These are phyloP conservation scores for Fusarium pseudocircinatum DNA, from an alignment of 2,329 filamentous ascomycete species.

Conservation along the genomic window DNA sequence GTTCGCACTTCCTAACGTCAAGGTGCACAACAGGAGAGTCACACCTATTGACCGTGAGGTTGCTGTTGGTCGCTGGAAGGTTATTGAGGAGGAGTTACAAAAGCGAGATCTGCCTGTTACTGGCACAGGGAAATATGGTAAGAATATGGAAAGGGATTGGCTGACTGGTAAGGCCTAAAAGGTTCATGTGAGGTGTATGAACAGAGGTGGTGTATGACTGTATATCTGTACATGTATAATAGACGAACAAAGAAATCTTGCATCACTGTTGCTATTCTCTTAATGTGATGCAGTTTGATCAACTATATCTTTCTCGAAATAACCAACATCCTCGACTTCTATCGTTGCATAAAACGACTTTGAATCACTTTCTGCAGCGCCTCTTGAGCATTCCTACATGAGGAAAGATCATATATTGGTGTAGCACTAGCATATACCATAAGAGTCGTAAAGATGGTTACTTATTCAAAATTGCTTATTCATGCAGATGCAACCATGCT, in stretches of 20 bases:
- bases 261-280: conserved; percentile 8
- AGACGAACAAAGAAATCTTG: conserved; percentile 40
- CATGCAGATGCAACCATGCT: neutral
- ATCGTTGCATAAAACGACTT: no score
- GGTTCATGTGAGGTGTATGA: conserved; percentile 16
- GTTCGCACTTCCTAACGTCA: conserved; percentile 72
- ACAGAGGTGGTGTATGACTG: conserved; percentile 37
- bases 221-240: conserved; percentile 48
- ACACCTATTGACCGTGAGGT: conserved; percentile 78
- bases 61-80: conserved; percentile 79
- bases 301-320: neutral
- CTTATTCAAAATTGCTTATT: neutral
- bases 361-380: neutral
- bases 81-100: conserved; percentile 76
- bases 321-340: neutral
- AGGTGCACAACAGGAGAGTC: conserved; percentile 69
- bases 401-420: neutral
- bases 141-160: conserved; percentile 57
- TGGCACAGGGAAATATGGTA: conserved; percentile 54
- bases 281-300: neutral
- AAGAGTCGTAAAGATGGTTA: neutral
- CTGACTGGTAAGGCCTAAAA: conserved; percentile 51
- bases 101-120: conserved; percentile 68
- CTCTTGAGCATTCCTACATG: neutral
- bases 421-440: neutral